Evolutionary conservation across 768 basidiomycete genomes (phyloP).

Genomic region (Amanita thiersii): DNA sequence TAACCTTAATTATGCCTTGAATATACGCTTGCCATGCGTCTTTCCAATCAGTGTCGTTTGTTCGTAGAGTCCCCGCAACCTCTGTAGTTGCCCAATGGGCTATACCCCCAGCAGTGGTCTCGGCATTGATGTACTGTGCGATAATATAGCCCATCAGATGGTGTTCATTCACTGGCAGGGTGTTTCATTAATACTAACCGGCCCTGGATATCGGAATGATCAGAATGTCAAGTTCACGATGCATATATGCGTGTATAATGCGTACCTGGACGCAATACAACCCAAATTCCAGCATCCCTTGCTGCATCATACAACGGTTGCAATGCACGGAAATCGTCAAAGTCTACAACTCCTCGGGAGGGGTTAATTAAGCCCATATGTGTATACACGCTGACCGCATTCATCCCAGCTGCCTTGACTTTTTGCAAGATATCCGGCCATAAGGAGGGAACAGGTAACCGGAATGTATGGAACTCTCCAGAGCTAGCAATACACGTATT

Average conservation of each 20-base stretch:
- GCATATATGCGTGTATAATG: constrained; percentile 5
- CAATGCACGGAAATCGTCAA: constrained; percentile 60
- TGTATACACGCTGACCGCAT: constrained; percentile 68
- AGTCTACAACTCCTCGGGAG: constrained; percentile 65
- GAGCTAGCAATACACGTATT: constrained; percentile 35
- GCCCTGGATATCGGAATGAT: constrained; percentile 24
- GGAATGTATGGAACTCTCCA: constrained; percentile 81
- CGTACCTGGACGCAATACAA: constrained; percentile 71
- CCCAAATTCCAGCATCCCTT: constrained; percentile 64
- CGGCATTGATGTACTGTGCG: constrained; percentile 66
- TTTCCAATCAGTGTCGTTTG: constrained; percentile 63
- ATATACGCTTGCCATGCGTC: constrained; percentile 71
- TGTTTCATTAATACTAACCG: constrained; percentile 20
- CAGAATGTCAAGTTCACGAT: constrained; percentile 9
- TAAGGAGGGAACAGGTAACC: constrained; percentile 68
- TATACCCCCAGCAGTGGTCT: constrained; percentile 72
- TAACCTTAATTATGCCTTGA: constrained; percentile 51
- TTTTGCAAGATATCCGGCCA: constrained; percentile 84
- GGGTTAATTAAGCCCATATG: constrained; percentile 80
- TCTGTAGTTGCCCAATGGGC: constrained; percentile 64
- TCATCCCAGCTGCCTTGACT: constrained; percentile 73
- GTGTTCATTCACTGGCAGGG: too few species aligned
- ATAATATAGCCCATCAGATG: too few species aligned
- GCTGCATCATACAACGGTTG: constrained; percentile 71
- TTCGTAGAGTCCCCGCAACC: constrained; percentile 61